A percentile compares a stretch with the other conserved stretches of the same genome.
Evolutionary conservation across 2,329 filamentous ascomycete genomes (phyloP).

Genomic region (Aspergillus udagawae): DNA sequence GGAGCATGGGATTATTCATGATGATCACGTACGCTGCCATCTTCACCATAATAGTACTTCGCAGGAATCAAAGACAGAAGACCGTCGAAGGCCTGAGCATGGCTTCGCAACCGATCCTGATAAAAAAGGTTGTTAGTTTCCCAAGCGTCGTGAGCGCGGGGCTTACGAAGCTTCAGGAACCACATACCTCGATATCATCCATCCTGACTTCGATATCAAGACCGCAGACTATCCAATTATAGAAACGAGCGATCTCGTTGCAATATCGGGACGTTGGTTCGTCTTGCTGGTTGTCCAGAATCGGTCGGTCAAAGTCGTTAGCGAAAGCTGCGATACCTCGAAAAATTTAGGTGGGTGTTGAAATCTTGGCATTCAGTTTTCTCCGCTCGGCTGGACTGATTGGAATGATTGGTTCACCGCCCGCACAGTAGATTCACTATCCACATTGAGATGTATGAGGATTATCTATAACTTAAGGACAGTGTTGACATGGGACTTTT

Average conservation of each 20-base stretch:
- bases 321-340: slow-evolving; percentile 23
- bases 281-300: slow-evolving; percentile 11
- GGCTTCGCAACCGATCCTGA: slow-evolving; percentile 47
- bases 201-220: slow-evolving; percentile 17
- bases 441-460: background rate
- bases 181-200: slow-evolving; percentile 40
- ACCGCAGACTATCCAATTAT: background rate
- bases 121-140: slow-evolving; percentile 22
- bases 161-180: slow-evolving; percentile 7
- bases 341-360: slow-evolving; percentile 37
- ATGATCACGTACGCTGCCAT: slow-evolving; percentile 66
- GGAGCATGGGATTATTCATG: slow-evolving; percentile 1
- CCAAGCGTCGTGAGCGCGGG: slow-evolving; percentile 8
- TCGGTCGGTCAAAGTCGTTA: slow-evolving; percentile 11
- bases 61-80: slow-evolving; percentile 83
- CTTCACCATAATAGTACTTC: slow-evolving; percentile 85
- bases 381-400: slow-evolving; percentile 25
- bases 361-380: slow-evolving; percentile 35
- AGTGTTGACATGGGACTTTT: background rate
- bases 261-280: slow-evolving; percentile 9
- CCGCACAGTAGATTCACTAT: slow-evolving; percentile 3
- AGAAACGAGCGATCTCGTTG: slow-evolving; percentile 3
- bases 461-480: background rate
- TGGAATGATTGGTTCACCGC: slow-evolving; percentile 19
- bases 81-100: slow-evolving; percentile 76